phyloP scores from a whole-genome alignment of 441 rosid species.

The Erodium texanum region DNA sequence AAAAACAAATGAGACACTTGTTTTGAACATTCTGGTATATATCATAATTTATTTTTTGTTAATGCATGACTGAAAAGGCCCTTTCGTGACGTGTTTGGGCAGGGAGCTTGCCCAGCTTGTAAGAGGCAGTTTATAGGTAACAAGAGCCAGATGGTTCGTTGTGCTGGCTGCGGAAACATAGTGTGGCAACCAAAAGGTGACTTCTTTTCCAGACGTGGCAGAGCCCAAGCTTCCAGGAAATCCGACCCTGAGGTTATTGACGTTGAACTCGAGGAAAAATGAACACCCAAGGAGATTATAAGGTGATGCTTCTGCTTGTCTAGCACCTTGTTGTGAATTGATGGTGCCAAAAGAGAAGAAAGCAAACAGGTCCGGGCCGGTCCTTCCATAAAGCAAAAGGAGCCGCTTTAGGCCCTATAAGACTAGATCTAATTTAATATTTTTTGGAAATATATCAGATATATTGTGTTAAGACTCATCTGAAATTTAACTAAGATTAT shows the following conservation, averaged over 20 bases:
- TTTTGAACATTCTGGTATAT: too few relatives aligned
- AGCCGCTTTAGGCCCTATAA: too few relatives aligned
- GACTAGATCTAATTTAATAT: too few relatives aligned
- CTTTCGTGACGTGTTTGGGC: neutral
- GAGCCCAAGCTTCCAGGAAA: slow-evolving; percentile 35
- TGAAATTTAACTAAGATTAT: too few relatives aligned
- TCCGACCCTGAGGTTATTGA: slow-evolving; percentile 62
- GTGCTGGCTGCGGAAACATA: slow-evolving; percentile 70
- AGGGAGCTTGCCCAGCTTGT: slow-evolving; percentile 94
- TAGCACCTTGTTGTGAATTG: neutral
- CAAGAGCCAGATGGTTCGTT: slow-evolving; percentile 67
- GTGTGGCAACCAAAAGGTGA: slow-evolving; percentile 88
- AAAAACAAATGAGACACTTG: too few relatives aligned
- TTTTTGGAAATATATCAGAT: too few relatives aligned
- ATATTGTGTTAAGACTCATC: too few relatives aligned
- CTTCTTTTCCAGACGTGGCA: slow-evolving; percentile 45
- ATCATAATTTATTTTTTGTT: too few relatives aligned
- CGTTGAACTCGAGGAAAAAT: slow-evolving; percentile 85
- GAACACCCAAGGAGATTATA: slow-evolving; percentile 5
- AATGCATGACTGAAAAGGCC: too few relatives aligned
- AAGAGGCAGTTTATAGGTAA: slow-evolving; percentile 74
- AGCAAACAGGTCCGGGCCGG: too few relatives aligned
- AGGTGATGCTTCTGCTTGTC: too few relatives aligned
- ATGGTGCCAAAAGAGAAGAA: neutral
- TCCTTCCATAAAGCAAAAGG: too few relatives aligned